phyloP scores from a whole-genome alignment of 2,329 filamentous ascomycete species.

The Pochonia chlamydosporia region DNA sequence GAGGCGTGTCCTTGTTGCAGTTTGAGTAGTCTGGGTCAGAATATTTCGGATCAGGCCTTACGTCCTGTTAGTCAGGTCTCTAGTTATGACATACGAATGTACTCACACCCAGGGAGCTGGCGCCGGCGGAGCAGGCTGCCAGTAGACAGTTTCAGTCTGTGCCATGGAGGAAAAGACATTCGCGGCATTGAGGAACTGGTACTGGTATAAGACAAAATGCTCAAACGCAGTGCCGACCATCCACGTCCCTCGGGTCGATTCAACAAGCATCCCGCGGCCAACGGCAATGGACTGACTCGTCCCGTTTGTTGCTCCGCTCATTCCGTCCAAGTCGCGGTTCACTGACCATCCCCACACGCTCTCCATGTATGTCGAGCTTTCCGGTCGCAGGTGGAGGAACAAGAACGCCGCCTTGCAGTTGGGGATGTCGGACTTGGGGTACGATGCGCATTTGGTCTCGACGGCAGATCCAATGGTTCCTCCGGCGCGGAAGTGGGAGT shows the following conservation, averaged over 20 bases:
- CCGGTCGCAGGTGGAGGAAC: too few relatives aligned
- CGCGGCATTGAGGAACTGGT: constrained; percentile 38
- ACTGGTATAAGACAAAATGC: constrained; percentile 47
- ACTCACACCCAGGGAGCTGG: constrained; percentile 31
- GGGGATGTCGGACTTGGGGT: too few relatives aligned
- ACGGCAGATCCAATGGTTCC: too few relatives aligned
- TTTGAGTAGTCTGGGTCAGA: too few relatives aligned
- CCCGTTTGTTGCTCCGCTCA: constrained; percentile 10
- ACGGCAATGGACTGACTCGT: constrained; percentile 25
- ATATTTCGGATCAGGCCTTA: too few relatives aligned
- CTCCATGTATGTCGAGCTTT: too few relatives aligned
- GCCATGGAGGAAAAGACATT: constrained; percentile 38
- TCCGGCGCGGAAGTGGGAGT: too few relatives aligned
- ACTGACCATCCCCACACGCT: background rate
- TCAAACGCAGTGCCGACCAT: constrained; percentile 46
- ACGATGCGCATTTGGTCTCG: too few relatives aligned
- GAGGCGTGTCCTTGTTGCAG: too few relatives aligned
- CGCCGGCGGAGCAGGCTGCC: constrained; percentile 23
- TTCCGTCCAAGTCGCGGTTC: constrained; percentile 41
- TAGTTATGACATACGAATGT: too few relatives aligned
- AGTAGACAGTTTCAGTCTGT: constrained; percentile 42
- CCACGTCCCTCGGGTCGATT: constrained; percentile 43
- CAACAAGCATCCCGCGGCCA: constrained; percentile 40
- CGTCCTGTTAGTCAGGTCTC: too few relatives aligned
- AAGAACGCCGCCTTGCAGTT: too few relatives aligned